These are phyloP conservation scores for Podaxis pistillaris DNA, from an alignment of 768 basidiomycete genomes.

Conservation along the genomic window DNA sequence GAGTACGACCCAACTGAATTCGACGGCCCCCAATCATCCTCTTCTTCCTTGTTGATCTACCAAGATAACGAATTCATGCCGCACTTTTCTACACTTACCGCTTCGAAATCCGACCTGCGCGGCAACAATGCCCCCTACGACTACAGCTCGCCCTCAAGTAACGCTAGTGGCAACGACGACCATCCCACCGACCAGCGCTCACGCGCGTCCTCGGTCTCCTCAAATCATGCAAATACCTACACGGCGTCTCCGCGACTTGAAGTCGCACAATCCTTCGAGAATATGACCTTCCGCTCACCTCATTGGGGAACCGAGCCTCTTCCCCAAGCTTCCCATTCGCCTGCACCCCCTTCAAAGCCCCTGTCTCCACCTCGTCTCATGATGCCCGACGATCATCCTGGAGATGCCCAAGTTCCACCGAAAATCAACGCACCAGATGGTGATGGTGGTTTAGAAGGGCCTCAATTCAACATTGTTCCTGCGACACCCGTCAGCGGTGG, in stretches of 20 bases:
- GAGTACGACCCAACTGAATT: slow-evolving; percentile 78
- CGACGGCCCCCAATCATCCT: slow-evolving; percentile 52
- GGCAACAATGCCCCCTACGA: slow-evolving; percentile 44
- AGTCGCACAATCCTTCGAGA: slow-evolving; percentile 59
- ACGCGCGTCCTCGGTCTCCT: slow-evolving; percentile 69
- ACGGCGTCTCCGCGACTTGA: slow-evolving; percentile 55
- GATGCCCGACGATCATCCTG: slow-evolving; percentile 45
- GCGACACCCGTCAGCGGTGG: slow-evolving; percentile 77
- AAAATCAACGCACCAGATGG: slow-evolving; percentile 43
- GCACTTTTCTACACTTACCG: slow-evolving; percentile 23
- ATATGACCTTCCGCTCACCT: slow-evolving; percentile 65
- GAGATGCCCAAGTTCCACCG: slow-evolving; percentile 25
- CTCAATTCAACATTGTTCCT: slow-evolving; percentile 76
- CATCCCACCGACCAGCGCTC: slow-evolving; percentile 45
- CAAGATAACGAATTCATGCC: slow-evolving; percentile 47
- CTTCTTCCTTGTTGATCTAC: slow-evolving; percentile 55
- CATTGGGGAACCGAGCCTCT: slow-evolving; percentile 52
- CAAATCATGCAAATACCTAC: slow-evolving; percentile 42
- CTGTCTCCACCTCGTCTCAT: slow-evolving; percentile 60
- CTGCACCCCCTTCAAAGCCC: slow-evolving; percentile 41
- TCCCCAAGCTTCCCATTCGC: slow-evolving; percentile 28
- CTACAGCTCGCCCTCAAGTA: slow-evolving; percentile 64
- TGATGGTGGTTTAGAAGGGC: slow-evolving; percentile 42
- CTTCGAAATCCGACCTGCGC: slow-evolving; percentile 21
- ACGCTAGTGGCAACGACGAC: slow-evolving; percentile 41